Percentiles rank a stretch among this genome's conserved stretches.
phyloP scores from a whole-genome alignment of 1,139 yeast species.

The Nadsonia starkeyi-henricii region DNA sequence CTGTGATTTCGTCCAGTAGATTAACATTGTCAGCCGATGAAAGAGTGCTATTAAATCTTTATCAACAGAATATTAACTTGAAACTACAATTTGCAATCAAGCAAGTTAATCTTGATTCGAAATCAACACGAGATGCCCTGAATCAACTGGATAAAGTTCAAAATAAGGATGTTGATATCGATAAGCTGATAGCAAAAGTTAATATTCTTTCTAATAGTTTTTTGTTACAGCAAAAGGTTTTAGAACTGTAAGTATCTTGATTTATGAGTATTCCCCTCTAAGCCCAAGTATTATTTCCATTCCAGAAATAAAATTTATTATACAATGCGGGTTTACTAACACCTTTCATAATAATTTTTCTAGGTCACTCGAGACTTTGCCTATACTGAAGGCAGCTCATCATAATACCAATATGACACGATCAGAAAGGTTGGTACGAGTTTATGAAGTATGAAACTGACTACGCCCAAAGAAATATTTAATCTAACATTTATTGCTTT shows the following conservation, averaged over 20 bases:
- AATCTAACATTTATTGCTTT: no score
- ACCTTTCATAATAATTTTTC: background rate
- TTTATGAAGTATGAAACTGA: no score
- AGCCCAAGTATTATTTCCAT: no score
- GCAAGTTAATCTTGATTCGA: background rate
- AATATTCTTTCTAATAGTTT: background rate
- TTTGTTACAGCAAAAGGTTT: background rate
- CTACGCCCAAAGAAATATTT: no score
- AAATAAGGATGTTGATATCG: background rate
- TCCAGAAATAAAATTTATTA: no score
- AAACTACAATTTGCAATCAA: background rate
- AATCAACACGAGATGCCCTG: background rate
- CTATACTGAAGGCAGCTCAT: background rate
- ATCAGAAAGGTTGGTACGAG: background rate
- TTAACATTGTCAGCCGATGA: background rate
- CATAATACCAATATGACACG: background rate
- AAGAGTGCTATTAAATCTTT: background rate
- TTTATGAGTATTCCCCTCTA: no score
- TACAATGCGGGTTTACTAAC: background rate
- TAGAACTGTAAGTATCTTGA: background rate
- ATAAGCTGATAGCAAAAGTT: background rate
- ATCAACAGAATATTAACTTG: background rate
- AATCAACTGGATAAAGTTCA: background rate
- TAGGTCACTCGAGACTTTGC: background rate
- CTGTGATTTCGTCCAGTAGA: background rate